Evolutionary conservation across 73 alveolate genomes (phyloP), one percentile per base, ranked within the genome.

Genomic region (Symbiodinium pilosum): DNA sequence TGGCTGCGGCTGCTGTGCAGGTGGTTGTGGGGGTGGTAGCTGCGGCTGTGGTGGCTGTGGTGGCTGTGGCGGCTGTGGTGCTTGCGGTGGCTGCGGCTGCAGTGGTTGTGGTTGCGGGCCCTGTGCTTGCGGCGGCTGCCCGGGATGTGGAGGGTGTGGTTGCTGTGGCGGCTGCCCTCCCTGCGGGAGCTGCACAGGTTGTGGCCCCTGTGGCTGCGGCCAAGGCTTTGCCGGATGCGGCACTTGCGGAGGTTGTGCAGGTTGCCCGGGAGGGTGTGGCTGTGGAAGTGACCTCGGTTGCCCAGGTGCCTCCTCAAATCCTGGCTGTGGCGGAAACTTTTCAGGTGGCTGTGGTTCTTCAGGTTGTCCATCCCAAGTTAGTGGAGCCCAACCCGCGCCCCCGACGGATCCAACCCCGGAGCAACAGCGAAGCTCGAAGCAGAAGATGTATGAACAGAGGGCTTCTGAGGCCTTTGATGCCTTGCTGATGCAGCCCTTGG

Each of bases 381-480:
- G 64, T 36, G 54, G 59, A 26, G 43, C 93, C n/a, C n/a, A 16
- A 2, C 94, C 84, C 8, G 43, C 41, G 20, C 85, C 71, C 26
- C 71, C 42, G 2, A 83, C 86, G 26, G 69, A 88, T 12, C 71
- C 95, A 8, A 59, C 47, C 43, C 38, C 73, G 34, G 43, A 59
- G 75, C 75, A 56, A 26, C 75, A 56, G 32, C 28, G 75, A 56
- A 56, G 2, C 75, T 56, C 75, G 36, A 56, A 56, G 73, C 73
- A 56, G 38, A 56, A 34, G 71, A 84, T 84, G 21, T 88, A 88
- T 32, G 95, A 88, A 39, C 95, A 88, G 69, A 88, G 64, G 42
- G 95, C 95, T 0, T 56, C 95, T 3, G 95, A 88, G 47, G 95
- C 95, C 14, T 88, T 88, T 88, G 95, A 88, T 59, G 86, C 71